A percentile compares a stretch with the other conserved stretches of the same genome.
phyloP scores from a whole-genome alignment of 192 early-diverging fungal genomes.

The Chytriomyces sp. region DNA sequence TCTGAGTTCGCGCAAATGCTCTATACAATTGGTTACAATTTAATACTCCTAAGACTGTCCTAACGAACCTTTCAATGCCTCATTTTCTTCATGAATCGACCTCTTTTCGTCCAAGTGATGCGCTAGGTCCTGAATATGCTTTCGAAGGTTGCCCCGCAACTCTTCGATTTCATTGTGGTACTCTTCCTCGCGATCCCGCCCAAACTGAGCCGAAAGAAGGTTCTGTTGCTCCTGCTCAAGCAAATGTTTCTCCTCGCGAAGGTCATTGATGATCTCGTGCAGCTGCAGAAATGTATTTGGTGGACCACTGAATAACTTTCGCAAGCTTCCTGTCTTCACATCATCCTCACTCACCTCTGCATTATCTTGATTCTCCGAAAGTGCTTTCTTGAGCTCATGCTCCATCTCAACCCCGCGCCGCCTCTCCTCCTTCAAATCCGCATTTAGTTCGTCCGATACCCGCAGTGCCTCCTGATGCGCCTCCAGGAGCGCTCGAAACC shows the following conservation, averaged over 20 bases:
- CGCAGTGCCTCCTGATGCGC: conserved; percentile 43
- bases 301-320: too few relatives aligned
- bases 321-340: too few relatives aligned
- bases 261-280: conserved; percentile 49
- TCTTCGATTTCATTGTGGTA: conserved; percentile 38
- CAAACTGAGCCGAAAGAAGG: conserved; percentile 45
- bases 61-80: conserved; percentile 23
- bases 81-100: conserved; percentile 24
- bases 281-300: conserved; percentile 42
- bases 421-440: conserved; percentile 56
- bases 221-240: conserved; percentile 51
- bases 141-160: conserved; percentile 35
- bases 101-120: conserved; percentile 41
- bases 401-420: conserved; percentile 41
- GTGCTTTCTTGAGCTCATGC: conserved; percentile 25
- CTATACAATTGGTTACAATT: conserved; percentile 3
- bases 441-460: conserved; percentile 38
- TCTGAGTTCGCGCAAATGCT: conserved; percentile 6
- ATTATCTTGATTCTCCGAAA: conserved; percentile 16
- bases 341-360: conserved; percentile 32
- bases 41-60: conserved; percentile 2
- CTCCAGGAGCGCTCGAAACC: conserved; percentile 39
- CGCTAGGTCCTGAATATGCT: conserved; percentile 33
- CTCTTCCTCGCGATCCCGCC: conserved; percentile 45
- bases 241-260: conserved; percentile 48